Evolutionary conservation across 2,329 filamentous ascomycete species (phyloP), one percentile per base, ranked within the genome.

Genomic region (Hypocrella siamensis): DNA sequence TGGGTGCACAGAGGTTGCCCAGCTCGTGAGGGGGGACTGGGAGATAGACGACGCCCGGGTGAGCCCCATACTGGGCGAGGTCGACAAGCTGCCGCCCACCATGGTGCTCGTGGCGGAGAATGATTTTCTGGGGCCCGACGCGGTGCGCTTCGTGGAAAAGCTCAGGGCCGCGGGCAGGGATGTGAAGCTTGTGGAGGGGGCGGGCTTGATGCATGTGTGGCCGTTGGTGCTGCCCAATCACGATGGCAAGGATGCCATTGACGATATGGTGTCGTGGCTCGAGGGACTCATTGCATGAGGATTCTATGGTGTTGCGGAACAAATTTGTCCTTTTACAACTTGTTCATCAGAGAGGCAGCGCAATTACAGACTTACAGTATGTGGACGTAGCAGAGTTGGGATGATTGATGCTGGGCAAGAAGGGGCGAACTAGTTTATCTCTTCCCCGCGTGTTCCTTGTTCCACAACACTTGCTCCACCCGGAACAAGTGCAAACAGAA

Each of bases 131-230:
- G 39, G 39, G 9, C 48, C 46, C 1, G 49, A 53, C 27, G 39
- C 42, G 11, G 42, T 34, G 28, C 42, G 41, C 27, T 46, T 52
- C 42, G 50, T 42, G 6, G 38, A 42, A 6, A 45, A 44, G 34
- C 48, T 38, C 9, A 39, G 32, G 35, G 41, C 42, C 6, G 34
- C 41, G 9, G 47, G 46, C 4, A 35, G 42, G 10, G 39, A 48
- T 24, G 44, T 46, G 16, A 47, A 47, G 21, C 30, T 49, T 8
- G 39, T 51, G 4, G 26, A 44, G 11, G 49, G 51, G 11, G 42
- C 46, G 36, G 47, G 45, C 5, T 45, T 53, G 50, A 39, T 52
- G 30, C 51, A 53, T 21, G 47, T 47, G 7, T 53, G 50, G 49
- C 47, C 47, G 5, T 16, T 52, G 21, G 25, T 52, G 4, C 42